These are phyloP conservation scores for Aspergillus sp. DNA, from an alignment of 2,329 filamentous ascomycete genomes.

Conservation along the genomic window DNA sequence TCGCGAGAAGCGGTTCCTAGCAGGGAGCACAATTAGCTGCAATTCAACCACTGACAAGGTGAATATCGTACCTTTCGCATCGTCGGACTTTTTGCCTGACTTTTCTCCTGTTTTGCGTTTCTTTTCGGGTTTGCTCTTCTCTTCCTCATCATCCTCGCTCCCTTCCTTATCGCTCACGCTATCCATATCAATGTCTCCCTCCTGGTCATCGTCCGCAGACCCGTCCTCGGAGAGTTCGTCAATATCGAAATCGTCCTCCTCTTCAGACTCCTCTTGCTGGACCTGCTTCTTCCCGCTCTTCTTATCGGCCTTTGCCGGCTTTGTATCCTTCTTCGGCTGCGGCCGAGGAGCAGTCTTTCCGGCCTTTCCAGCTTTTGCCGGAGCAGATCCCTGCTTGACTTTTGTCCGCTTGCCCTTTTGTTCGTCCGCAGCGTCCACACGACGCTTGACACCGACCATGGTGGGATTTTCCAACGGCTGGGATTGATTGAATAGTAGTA, in stretches of 20 bases:
- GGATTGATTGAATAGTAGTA: slow-evolving; percentile 2
- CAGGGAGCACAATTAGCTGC: slow-evolving; percentile 6
- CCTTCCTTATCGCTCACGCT: slow-evolving; percentile 44
- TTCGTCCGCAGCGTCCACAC: slow-evolving; percentile 28
- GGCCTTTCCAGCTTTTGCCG: slow-evolving; percentile 19
- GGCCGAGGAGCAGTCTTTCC: slow-evolving; percentile 12
- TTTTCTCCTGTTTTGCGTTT: slow-evolving; percentile 11
- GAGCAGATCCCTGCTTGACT: slow-evolving; percentile 18
- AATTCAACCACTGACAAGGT: slow-evolving; percentile 1
- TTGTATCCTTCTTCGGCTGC: slow-evolving; percentile 21
- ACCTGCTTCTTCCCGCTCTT: slow-evolving; percentile 26
- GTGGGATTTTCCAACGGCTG: slow-evolving; percentile 7
- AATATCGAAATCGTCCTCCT: slow-evolving; percentile 46
- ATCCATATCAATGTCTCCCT: slow-evolving; percentile 25
- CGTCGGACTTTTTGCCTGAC: slow-evolving; percentile 7
- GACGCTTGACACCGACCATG: slow-evolving; percentile 36
- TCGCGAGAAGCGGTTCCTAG: slow-evolving; percentile 66
- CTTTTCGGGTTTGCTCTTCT: slow-evolving; percentile 16
- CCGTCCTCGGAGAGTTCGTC: slow-evolving; percentile 42
- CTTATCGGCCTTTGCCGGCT: slow-evolving; percentile 25
- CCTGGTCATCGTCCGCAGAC: slow-evolving; percentile 28
- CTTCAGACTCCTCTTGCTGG: slow-evolving; percentile 32
- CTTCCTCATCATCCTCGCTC: slow-evolving; percentile 38
- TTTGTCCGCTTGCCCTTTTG: slow-evolving; percentile 34
- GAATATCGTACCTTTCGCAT: slow-evolving; percentile 19